Evolutionary conservation across 169 alveolate genomes (phyloP).

Genomic region (Eimeria maxima): DNA sequence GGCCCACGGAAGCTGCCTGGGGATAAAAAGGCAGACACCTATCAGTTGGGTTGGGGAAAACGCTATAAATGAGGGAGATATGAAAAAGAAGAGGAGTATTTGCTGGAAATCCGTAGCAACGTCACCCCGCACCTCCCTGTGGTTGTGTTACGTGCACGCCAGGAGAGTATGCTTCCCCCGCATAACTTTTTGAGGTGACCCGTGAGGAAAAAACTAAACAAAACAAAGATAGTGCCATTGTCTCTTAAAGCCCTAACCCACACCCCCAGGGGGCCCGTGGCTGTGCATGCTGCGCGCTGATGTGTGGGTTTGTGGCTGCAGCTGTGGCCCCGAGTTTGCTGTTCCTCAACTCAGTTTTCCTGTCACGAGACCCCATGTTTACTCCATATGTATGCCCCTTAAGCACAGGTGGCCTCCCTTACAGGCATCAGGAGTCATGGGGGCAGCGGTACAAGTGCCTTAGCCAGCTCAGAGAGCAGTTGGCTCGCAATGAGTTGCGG

Average conservation of each 20-base stretch:
- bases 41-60: neutral
- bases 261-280: constrained; percentile 76
- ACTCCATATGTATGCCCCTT: too few relatives aligned
- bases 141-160: constrained; percentile 25
- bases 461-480: neutral
- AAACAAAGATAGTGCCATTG: constrained; percentile 46
- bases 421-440: neutral
- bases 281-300: constrained; percentile 59
- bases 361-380: neutral
- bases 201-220: constrained; percentile 44
- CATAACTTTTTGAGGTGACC: constrained; percentile 16
- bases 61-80: neutral
- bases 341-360: neutral
- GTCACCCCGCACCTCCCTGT: constrained; percentile 76
- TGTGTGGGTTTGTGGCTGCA: constrained; percentile 65
- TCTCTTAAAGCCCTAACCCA: constrained; percentile 64
- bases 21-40: neutral
- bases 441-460: neutral
- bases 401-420: too few relatives aligned
- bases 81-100: neutral
- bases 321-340: neutral
- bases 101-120: constrained; percentile 1
- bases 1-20: neutral
- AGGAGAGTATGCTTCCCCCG: neutral
- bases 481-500: neutral